Base-by-base conservation (phyloP, 257 asterid species). In the Jacaranda mimosifolia region DNA sequence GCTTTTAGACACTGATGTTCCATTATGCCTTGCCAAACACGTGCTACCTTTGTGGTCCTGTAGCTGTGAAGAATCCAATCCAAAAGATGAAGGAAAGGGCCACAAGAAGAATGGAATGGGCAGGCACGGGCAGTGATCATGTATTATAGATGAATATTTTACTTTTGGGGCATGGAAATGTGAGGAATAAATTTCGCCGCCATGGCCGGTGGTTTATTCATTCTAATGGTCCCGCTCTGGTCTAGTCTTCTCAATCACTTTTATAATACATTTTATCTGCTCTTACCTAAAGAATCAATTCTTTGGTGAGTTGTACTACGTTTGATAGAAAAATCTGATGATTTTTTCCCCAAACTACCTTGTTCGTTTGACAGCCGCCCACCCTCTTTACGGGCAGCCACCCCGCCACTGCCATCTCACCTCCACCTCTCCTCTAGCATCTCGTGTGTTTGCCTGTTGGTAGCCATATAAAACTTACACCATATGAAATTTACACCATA, bases 111-210 rank as follows among this genome's bases (percentile, higher is more conserved):
- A 60, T 57, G 32, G 32, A 46, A 57, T 59, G 12, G 67, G 5
- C 14, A 63, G 10, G 9, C 1, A 63, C 32, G 35, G 10, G 9
- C 1, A 63, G 71, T 79, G 59, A 57, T 56, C 58, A 67, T 38
- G 71, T 72, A 69, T 48, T 12, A 2, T 26, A 39, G 4, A 66
- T 66, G 56, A 45, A 43, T 17, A 11, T 60, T 40, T 55, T 45
- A 53, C 9, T 67, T 48, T 14, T 42, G 59, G 43, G 17, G 71
- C 14, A 42, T 43, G 40, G 18, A 51, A 68, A 53, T 59, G 32
- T 69, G 52, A 36, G 49, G 83, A 79, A 73, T 74, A 67, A 73
- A 64, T 78, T 72, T 21, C 35, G 57, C 65, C 48, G 72, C 56
- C 48, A 32, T 14, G 11, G 56, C n/a, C 35, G 74, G 46, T 64